A percentile compares a stretch with the other conserved stretches of the same genome.
phyloP scores from a whole-genome alignment of 352 stramenopile genomes.

The Globisporangium ultimum region DNA sequence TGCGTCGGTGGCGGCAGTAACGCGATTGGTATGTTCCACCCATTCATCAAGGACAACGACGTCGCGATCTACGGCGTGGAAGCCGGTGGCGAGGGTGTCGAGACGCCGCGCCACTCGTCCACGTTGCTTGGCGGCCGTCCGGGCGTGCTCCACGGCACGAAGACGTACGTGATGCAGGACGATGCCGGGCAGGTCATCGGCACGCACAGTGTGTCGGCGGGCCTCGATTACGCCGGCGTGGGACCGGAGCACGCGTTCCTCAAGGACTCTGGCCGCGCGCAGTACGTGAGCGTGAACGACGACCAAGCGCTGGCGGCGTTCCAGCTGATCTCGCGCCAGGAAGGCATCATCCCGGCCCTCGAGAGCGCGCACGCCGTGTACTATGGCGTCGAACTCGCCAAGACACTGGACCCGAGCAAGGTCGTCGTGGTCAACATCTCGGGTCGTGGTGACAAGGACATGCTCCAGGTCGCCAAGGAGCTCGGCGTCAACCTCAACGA shows the following conservation, averaged over 20 bases:
- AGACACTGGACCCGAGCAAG: slow-evolving; percentile 84
- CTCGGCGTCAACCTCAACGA: slow-evolving; percentile 92
- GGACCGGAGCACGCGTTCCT: slow-evolving; percentile 96
- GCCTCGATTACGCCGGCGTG: slow-evolving; percentile 97
- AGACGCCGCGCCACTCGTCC: slow-evolving; percentile 90
- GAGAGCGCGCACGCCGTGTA: slow-evolving; percentile 96
- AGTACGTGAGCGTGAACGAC: slow-evolving; percentile 96
- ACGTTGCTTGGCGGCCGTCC: slow-evolving; percentile 92
- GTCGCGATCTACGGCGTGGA: slow-evolving; percentile 96
- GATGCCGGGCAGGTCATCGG: slow-evolving; percentile 93
- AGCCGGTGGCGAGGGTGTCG: slow-evolving; percentile 93
- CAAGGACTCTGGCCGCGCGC: slow-evolving; percentile 94
- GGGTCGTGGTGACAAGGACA: slow-evolving; percentile 98
- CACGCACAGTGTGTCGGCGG: slow-evolving; percentile 95
- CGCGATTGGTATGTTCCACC: slow-evolving; percentile 98
- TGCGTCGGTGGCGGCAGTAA: slow-evolving; percentile 98
- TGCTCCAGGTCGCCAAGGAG: slow-evolving; percentile 96
- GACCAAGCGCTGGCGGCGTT: slow-evolving; percentile 96
- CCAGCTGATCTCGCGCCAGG: slow-evolving; percentile 92
- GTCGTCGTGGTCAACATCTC: slow-evolving; percentile 97
- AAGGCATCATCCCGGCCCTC: slow-evolving; percentile 98
- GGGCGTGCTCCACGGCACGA: slow-evolving; percentile 96
- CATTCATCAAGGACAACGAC: slow-evolving; percentile 92
- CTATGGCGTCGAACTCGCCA: slow-evolving; percentile 92
- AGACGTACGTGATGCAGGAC: slow-evolving; percentile 98